Evolutionary conservation across 176 grass and related monocot species (phyloP), one percentile per base, ranked within the genome.

Genomic region (Oryza glaberrima): DNA sequence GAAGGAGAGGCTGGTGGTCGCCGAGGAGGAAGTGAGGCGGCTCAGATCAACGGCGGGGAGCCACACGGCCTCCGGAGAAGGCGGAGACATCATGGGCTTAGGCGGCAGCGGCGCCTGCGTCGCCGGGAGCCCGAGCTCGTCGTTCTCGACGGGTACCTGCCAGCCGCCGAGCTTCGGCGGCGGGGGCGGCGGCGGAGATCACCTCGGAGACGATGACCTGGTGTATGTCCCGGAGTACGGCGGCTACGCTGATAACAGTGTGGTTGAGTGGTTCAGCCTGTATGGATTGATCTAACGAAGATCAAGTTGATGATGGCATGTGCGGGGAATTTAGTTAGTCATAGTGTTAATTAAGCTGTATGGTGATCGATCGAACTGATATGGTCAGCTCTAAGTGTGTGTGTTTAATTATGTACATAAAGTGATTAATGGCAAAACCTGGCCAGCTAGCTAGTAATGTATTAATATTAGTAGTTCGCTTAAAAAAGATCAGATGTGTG

Each of bases 101-200:
- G 76, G 66, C 11, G 40, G 69, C 26, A 26, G 26, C 17, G 69
- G 63, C 15, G 14, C 14, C 54, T 58, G 54, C 54, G 49, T 52
- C 64, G 67, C 81, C 9, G 82, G 78, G 32, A 99, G 93, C 76
- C 96, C 96, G 15, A 96, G 72, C 83, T 99, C 91, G 9, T 94
- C 94, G 4, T 94, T 97, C 75, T 97, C 96, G 0, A 88, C 86
- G 3, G 85, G 86, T 4, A 91, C 88, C 16, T 90, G 88, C 87
- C 92, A 89, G 20, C 85, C 83, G 80, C 81, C n/a, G 11, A 36
- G 35, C 35, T 36, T 36, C 35, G 83, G 88, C 25, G 65, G 47
- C 69, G 51, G 40, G 70, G 38, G 40, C 40, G 70, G 41, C 40
- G 70, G 41, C 16, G 75, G 65, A n/a, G 73, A 76, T 68, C 48